These are phyloP conservation scores for Fusarium devonianum DNA, from an alignment of 2,329 filamentous ascomycete species.

Conservation along the genomic window DNA sequence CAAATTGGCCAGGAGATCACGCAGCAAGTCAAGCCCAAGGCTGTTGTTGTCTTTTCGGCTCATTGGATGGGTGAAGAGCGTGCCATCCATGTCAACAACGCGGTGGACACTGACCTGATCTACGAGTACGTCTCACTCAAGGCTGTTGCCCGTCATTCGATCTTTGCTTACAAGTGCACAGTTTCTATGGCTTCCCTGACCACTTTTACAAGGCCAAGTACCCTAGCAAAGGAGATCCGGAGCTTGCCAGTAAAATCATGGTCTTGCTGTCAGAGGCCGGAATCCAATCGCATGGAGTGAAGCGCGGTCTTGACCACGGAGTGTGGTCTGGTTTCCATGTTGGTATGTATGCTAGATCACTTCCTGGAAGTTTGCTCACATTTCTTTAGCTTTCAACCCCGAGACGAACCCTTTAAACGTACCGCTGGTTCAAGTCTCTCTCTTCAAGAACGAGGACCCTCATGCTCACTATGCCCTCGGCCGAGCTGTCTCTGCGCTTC, in stretches of 20 bases:
- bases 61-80: conserved; percentile 72
- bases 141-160: no score
- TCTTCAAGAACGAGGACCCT: conserved; percentile 70
- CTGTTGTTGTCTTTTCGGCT: conserved; percentile 78
- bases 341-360: conserved; percentile 25
- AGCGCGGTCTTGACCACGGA: conserved; percentile 76
- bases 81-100: conserved; percentile 70
- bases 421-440: conserved; percentile 75
- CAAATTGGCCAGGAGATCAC: conserved; percentile 75
- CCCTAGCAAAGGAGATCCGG: conserved; percentile 67
- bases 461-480: conserved; percentile 73
- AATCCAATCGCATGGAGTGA: conserved; percentile 65
- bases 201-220: conserved; percentile 74
- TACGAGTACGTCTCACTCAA: conserved; percentile 66
- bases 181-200: conserved; percentile 74
- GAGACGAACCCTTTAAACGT: conserved; percentile 67
- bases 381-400: conserved; percentile 62
- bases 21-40: conserved; percentile 71
- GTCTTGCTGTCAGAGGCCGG: conserved; percentile 61
- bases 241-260: conserved; percentile 66
- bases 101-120: conserved; percentile 69
- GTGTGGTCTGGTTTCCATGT: conserved; percentile 74
- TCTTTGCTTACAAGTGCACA: conserved; percentile 40
- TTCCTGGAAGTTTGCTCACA: conserved; percentile 11
- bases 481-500: conserved; percentile 68